Evolutionary conservation across 495 filamentous ascomycete species (phyloP).

Genomic region (Parathielavia appendiculata): DNA sequence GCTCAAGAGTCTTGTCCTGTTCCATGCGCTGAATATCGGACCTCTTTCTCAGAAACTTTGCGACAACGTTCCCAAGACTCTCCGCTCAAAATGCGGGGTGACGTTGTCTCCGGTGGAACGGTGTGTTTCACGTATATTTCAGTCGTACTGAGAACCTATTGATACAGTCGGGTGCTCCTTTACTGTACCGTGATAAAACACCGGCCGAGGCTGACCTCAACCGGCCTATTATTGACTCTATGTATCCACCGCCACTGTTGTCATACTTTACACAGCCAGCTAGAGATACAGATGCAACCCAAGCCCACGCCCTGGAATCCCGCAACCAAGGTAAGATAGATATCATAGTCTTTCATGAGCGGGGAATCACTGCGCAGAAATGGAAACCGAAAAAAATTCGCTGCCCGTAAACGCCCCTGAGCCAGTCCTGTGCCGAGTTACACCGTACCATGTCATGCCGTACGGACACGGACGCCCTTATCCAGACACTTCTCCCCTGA

Average conservation of each 20-base stretch:
- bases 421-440: background rate
- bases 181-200: too few relatives aligned
- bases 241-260: background rate
- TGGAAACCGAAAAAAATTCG: background rate
- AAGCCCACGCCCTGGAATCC: background rate
- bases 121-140: background rate
- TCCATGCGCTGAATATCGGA: too few relatives aligned
- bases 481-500: conserved; percentile 3
- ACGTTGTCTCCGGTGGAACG: background rate
- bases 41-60: too few relatives aligned
- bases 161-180: too few relatives aligned
- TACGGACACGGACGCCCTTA: background rate
- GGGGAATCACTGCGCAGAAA: conserved; percentile 26
- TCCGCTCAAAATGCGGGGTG: background rate
- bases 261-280: background rate
- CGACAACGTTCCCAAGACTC: background rate
- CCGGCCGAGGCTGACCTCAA: background rate
- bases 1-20: background rate
- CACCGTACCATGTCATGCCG: background rate
- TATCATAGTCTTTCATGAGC: conserved; percentile 31
- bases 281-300: background rate
- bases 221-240: background rate
- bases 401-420: conserved; percentile 6
- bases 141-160: too few relatives aligned
- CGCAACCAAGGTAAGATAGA: conserved; percentile 11